Evolutionary conservation across 371 early-diverging fungal species (phyloP).

Genomic region (Chytridium lagenaria): DNA sequence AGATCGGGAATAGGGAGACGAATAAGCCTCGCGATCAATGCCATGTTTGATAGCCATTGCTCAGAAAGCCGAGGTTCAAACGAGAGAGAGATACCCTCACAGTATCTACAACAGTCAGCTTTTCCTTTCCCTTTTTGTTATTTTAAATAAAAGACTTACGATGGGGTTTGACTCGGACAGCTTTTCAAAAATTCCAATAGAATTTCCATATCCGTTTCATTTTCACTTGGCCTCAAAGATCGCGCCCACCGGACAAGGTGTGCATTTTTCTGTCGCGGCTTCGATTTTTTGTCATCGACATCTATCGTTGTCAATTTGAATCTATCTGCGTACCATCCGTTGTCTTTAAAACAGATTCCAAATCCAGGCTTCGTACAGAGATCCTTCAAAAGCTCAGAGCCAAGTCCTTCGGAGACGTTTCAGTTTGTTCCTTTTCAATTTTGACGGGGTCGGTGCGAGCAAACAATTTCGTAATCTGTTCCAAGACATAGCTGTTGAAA

Average conservation of each 20-base stretch:
- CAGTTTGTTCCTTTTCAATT: not conserved
- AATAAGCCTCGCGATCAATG: constrained; percentile 71
- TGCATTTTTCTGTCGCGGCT: constrained; percentile 21
- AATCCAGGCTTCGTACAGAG: constrained; percentile 76
- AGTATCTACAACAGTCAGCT: constrained; percentile 59
- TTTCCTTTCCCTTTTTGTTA: not conserved
- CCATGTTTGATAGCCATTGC: constrained; percentile 79
- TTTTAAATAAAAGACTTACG: constrained; percentile 55
- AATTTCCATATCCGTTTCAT: constrained; percentile 70
- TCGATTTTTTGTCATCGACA: constrained; percentile 40
- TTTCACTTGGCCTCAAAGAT: constrained; percentile 70
- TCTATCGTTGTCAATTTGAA: not conserved
- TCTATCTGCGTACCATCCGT: constrained; percentile 73
- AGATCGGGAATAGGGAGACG: constrained; percentile 72
- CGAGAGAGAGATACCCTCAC: constrained; percentile 60
- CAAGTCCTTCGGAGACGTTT: not conserved
- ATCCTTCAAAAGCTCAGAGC: constrained; percentile 62
- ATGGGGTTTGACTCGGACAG: constrained; percentile 80
- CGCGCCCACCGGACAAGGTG: constrained; percentile 66
- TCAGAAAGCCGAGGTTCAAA: constrained; percentile 81
- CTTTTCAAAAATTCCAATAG: constrained; percentile 67
- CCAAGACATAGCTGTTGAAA: constrained; percentile 47
- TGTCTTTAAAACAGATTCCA: constrained; percentile 77
- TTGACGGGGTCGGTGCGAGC: constrained; percentile 65
- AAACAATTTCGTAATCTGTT: constrained; percentile 45